These are phyloP conservation scores for Ophiostoma sp. DNA, from an alignment of 2,329 filamentous ascomycete species.

Conservation along the genomic window DNA sequence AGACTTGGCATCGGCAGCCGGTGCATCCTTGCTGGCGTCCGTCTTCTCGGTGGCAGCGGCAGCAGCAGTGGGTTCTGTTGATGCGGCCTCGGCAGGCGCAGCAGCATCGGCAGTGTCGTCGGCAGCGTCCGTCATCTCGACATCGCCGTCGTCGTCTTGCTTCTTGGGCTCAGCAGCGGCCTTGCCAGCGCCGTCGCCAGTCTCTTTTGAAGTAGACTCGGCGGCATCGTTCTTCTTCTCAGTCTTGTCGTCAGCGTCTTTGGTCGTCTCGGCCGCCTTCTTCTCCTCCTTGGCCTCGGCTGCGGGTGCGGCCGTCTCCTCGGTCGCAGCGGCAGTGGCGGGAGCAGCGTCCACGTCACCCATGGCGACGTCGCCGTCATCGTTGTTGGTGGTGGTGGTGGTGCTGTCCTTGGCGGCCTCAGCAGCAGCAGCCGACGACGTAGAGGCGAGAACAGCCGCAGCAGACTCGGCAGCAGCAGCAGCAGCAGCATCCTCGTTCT, in stretches of 20 bases:
- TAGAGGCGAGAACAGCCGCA: neutral
- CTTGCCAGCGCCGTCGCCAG: neutral
- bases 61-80: neutral
- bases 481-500: neutral
- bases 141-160: constrained; percentile 46
- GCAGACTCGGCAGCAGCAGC: neutral
- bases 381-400: constrained; percentile 23
- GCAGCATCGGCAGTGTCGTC: constrained; percentile 7
- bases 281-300: neutral
- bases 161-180: constrained; percentile 11
- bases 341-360: constrained; percentile 36
- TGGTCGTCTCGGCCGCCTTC: neutral
- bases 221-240: neutral
- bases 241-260: neutral
- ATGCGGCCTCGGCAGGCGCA: neutral
- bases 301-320: neutral
- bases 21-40: neutral
- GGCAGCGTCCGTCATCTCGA: constrained; percentile 45
- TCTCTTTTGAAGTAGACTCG: neutral
- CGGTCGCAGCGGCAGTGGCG: neutral
- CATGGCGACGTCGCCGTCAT: constrained; percentile 39
- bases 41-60: neutral
- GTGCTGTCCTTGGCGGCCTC: constrained; percentile 8
- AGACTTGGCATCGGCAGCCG: neutral
- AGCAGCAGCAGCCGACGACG: constrained; percentile 7